These are phyloP conservation scores for Alternaria triticina DNA, from an alignment of 2,329 filamentous ascomycete genomes.

Conservation along the genomic window DNA sequence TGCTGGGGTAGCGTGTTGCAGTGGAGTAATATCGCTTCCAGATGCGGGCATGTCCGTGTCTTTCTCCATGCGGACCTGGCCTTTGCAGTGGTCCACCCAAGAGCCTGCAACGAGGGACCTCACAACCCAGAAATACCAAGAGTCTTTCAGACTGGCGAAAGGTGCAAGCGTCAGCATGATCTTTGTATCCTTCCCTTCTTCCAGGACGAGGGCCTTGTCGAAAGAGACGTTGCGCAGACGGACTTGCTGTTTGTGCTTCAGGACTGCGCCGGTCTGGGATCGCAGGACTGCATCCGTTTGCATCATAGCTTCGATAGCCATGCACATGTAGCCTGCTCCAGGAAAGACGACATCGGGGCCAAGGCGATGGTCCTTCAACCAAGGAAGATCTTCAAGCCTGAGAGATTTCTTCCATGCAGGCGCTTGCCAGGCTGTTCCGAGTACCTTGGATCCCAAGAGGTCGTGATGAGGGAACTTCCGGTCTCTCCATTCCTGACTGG, in stretches of 20 bases:
- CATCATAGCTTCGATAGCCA: slow-evolving; percentile 9
- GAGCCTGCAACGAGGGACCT: too few relatives aligned
- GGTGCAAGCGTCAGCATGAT: not conserved
- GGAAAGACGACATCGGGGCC: slow-evolving; percentile 29
- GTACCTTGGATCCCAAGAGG: slow-evolving; percentile 10
- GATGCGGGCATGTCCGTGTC: too few relatives aligned
- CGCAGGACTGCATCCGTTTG: not conserved
- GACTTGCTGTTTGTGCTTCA: too few relatives aligned
- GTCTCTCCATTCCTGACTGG: slow-evolving; percentile 6
- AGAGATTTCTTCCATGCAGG: slow-evolving; percentile 28
- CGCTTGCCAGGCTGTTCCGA: not conserved
- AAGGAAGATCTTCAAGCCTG: slow-evolving; percentile 47
- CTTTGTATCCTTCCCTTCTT: not conserved
- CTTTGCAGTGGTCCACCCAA: too few relatives aligned
- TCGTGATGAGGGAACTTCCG: slow-evolving; percentile 29
- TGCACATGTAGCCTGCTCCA: slow-evolving; percentile 1
- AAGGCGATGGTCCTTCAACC: slow-evolving; percentile 54
- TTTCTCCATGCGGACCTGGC: too few relatives aligned
- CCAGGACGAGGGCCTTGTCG: slow-evolving; percentile 12
- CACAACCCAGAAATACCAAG: too few relatives aligned
- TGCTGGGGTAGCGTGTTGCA: slow-evolving; percentile 9
- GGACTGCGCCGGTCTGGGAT: too few relatives aligned
- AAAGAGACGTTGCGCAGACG: slow-evolving; percentile 15
- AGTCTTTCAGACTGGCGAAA: not conserved
- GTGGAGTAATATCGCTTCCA: not conserved